Percentiles rank a stretch among this genome's conserved stretches.
Evolutionary conservation across 1,139 yeast species (phyloP).

Genomic region (Candida pseudoviswanathii): DNA sequence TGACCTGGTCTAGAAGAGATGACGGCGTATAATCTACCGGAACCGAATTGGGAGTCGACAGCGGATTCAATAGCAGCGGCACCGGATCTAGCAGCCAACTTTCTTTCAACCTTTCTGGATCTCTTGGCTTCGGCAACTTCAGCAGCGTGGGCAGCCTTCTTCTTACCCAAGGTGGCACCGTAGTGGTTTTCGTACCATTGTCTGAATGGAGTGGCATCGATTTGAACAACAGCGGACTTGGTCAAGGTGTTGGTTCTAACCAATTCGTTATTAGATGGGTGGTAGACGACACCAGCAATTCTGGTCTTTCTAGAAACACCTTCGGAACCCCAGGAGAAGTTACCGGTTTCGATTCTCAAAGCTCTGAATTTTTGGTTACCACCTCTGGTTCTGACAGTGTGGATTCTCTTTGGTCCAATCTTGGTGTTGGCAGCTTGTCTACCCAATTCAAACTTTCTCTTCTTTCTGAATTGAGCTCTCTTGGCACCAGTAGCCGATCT

Average conservation of each 20-base stretch:
- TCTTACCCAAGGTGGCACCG: conserved; percentile 93
- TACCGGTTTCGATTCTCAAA: conserved; percentile 98
- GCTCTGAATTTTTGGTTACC: conserved; percentile 99
- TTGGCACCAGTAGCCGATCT: conserved; percentile 99
- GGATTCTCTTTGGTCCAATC: conserved; percentile 98
- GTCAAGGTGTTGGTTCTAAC: conserved; percentile 99
- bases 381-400: conserved; percentile 99
- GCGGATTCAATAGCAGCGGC: conserved; percentile 84
- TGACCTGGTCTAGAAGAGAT: conserved; percentile 99
- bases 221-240: conserved; percentile 98
- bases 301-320: conserved; percentile 99
- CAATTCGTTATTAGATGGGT: conserved; percentile 99
- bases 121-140: conserved; percentile 59
- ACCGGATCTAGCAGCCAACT: conserved; percentile 89
- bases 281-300: conserved; percentile 96
- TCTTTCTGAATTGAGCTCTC: conserved; percentile 99
- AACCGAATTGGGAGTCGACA: conserved; percentile 94
- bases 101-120: conserved; percentile 86
- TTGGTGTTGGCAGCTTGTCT: conserved; percentile 99
- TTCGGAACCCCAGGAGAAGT: conserved; percentile 99
- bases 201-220: conserved; percentile 99
- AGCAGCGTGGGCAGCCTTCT: conserved; percentile 42
- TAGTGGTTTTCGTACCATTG: conserved; percentile 99
- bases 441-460: conserved; percentile 99
- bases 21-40: conserved; percentile 98